Evolutionary conservation across 2,329 filamentous ascomycete species (phyloP), one percentile per base, ranked within the genome.

Genomic region (Colletotrichum magnum): DNA sequence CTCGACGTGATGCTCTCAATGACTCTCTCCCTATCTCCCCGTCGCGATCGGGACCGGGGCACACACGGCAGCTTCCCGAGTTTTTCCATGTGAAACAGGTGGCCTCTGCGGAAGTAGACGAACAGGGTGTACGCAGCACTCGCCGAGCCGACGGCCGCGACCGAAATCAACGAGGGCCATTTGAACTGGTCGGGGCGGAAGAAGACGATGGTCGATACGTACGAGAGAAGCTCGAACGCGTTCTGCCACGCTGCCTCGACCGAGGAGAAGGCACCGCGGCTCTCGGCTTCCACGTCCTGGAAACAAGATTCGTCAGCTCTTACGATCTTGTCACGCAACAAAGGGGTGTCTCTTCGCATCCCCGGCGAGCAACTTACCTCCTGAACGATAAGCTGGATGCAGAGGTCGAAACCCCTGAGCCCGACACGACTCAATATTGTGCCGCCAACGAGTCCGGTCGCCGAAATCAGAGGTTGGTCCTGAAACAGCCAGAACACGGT

Each of bases 221-320:
- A 94, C 0, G 91, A 90, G 1, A 90, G 77, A 56, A 94, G 83
- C 77, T 94, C 92, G 70, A 93, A 94, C 0, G 87, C 72, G 70
- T 90, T 94, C 76, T 94, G 92, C 47, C 90, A 84, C 0, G 89
- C 86, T 9, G 89, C 86, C 77, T 95, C 93, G 7, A 89, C 86
- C 0, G 90, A 83, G 0, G 92, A 94, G 73, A 95, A 94, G 0
- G 85, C 81, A 1, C 91, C 92, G n/a, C 93, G 87, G 47, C 83
- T 77, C n/a, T 83, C 78, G 16, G 82, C 79, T 48, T 87, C 82
- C 21, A 91, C 84, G 62, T 87, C 85, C 88, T 90, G 45, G 1
- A 32, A 28, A 2, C 5, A 7, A 21, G 26, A 18, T 9, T 1
- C 6, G 36, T 61, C 51, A 51, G n/a, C 47, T 4, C 9, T 36